Evolutionary conservation across 2,329 filamentous ascomycete genomes (phyloP).

Genomic region (Exophiala alcalophila): DNA sequence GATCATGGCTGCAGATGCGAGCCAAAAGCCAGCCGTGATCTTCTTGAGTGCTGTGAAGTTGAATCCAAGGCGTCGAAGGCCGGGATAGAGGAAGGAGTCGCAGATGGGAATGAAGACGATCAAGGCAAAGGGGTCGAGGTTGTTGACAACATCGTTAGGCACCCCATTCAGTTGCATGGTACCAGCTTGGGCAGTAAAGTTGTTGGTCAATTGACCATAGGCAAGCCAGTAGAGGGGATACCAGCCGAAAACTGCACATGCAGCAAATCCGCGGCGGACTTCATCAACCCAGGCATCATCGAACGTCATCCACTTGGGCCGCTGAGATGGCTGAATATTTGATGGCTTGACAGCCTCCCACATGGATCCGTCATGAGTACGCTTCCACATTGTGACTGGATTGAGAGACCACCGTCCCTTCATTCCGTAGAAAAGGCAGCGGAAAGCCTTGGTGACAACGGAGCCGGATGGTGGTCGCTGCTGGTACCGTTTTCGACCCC

Average conservation of each 20-base stretch:
- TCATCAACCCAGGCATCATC: conserved; percentile 82
- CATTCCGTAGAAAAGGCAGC: conserved; percentile 58
- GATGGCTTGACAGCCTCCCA: conserved; percentile 52
- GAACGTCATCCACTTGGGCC: conserved; percentile 69
- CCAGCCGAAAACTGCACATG: conserved; percentile 63
- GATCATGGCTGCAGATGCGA: conserved; percentile 52
- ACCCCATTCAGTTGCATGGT: conserved; percentile 55
- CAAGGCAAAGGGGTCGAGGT: conserved; percentile 59
- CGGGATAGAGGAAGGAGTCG: conserved; percentile 54
- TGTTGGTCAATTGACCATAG: conserved; percentile 52
- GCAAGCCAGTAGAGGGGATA: conserved; percentile 54
- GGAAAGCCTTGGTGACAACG: conserved; percentile 64
- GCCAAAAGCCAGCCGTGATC: conserved; percentile 56
- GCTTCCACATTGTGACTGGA: conserved; percentile 49
- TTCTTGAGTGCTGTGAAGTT: conserved; percentile 57
- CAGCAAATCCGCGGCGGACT: conserved; percentile 65
- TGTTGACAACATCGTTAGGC: conserved; percentile 59
- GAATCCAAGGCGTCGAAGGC: conserved; percentile 51
- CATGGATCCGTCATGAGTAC: conserved; percentile 20
- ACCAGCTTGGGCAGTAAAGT: conserved; percentile 47
- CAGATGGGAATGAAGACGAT: conserved; percentile 45
- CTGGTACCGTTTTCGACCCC: conserved; percentile 62
- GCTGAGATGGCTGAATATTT: conserved; percentile 52
- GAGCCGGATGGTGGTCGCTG: conserved; percentile 67
- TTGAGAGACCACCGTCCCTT: conserved; percentile 64